Percentiles rank a stretch among this genome's conserved stretches.
Evolutionary conservation across 164 flowering plant genomes (phyloP).

Genomic region (Akebia trifoliata): DNA sequence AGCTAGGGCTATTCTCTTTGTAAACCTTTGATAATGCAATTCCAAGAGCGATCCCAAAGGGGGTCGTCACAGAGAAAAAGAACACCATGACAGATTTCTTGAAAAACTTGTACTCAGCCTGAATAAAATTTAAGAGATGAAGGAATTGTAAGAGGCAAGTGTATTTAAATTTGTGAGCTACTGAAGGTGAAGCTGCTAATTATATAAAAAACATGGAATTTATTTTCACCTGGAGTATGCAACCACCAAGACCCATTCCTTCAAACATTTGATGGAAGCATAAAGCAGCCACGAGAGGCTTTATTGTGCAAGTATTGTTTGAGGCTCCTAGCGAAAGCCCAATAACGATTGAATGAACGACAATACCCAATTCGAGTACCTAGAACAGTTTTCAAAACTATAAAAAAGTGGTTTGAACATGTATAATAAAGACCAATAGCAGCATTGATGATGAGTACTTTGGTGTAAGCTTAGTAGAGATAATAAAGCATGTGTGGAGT

Average conservation of each 20-base stretch:
- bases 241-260: conserved; percentile 41
- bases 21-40: conserved; percentile 40
- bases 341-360: conserved; percentile 33
- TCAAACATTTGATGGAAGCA: conserved; percentile 39
- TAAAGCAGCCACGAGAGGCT: conserved; percentile 31
- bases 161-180: too few relatives aligned
- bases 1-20: conserved; percentile 34
- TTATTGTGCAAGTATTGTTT: conserved; percentile 28
- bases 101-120: conserved; percentile 37
- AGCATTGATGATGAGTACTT: too few relatives aligned
- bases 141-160: too few relatives aligned
- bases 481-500: too few relatives aligned
- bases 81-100: conserved; percentile 44
- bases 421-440: too few relatives aligned
- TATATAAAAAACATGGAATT: neutral
- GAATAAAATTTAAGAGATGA: neutral
- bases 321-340: conserved; percentile 30
- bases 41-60: conserved; percentile 45
- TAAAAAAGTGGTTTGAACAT: too few relatives aligned
- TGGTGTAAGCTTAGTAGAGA: too few relatives aligned
- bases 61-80: conserved; percentile 52
- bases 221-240: conserved; percentile 24
- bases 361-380: conserved; percentile 28
- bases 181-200: too few relatives aligned
- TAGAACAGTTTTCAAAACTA: too few relatives aligned